Conservation (phyloP, 306 rosid species). For the Bauhinia variegata region DNA sequence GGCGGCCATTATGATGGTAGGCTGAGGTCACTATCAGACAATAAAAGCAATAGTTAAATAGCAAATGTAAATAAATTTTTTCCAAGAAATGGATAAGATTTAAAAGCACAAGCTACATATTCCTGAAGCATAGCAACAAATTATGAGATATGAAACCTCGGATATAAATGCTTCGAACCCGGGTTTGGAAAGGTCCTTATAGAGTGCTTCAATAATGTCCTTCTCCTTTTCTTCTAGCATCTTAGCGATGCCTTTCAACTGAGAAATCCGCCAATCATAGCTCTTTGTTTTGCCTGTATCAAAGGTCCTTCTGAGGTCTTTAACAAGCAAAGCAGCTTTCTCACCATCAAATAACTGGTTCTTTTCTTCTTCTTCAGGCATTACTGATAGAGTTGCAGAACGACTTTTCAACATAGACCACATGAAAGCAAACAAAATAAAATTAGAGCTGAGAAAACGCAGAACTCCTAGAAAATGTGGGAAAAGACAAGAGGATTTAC, state of each 20-base stretch:
- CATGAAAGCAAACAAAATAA: slow-evolving; percentile 7
- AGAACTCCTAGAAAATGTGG: slow-evolving; percentile 4
- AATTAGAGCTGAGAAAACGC: slow-evolving; percentile 1
- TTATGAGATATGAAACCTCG: slow-evolving; percentile 57
- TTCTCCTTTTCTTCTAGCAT: slow-evolving; percentile 74
- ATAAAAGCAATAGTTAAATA: background rate
- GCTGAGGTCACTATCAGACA: background rate
- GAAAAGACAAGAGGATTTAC: slow-evolving; percentile 33
- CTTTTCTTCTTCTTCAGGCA: slow-evolving; percentile 48
- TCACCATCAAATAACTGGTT: slow-evolving; percentile 49
- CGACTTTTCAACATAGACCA: slow-evolving; percentile 36
- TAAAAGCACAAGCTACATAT: slow-evolving; percentile 3
- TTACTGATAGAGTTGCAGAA: slow-evolving; percentile 53
- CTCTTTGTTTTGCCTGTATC: slow-evolving; percentile 69
- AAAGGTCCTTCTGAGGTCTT: slow-evolving; percentile 60
- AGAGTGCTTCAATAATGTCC: slow-evolving; percentile 64
- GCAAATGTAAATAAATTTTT: background rate
- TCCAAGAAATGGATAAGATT: background rate
- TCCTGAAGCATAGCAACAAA: background rate
- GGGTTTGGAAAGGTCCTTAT: slow-evolving; percentile 74
- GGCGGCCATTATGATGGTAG: background rate
- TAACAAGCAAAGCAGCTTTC: slow-evolving; percentile 49
- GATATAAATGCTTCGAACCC: slow-evolving; percentile 59
- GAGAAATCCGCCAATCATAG: slow-evolving; percentile 77
- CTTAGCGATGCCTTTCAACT: slow-evolving; percentile 61